Conservation (phyloP, 495 filamentous ascomycete species). For the Venustampulla echinocandica region DNA sequence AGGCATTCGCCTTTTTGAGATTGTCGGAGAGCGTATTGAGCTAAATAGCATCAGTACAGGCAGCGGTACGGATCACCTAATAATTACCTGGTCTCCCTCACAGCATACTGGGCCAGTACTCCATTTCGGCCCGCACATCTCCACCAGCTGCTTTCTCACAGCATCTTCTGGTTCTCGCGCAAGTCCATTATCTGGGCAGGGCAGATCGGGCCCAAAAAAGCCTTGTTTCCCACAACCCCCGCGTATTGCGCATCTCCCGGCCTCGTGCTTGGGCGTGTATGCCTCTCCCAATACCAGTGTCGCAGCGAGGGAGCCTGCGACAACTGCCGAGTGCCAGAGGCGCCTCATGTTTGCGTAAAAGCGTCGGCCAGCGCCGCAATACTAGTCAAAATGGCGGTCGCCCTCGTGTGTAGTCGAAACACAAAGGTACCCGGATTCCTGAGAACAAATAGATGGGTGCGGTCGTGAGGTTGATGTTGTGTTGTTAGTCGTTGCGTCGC, state of each 20-base stretch:
- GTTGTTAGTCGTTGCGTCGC: no score
- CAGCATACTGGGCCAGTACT: conserved; percentile 76
- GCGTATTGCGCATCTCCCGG: conserved; percentile 82
- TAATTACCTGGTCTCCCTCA: conserved; percentile 60
- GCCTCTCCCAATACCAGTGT: conserved; percentile 14
- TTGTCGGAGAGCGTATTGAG: conserved; percentile 70
- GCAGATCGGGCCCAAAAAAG: conserved; percentile 78
- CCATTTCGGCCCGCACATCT: conserved; percentile 83
- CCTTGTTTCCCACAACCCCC: conserved; percentile 85
- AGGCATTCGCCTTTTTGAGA: conserved; percentile 73
- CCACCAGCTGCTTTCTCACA: conserved; percentile 66
- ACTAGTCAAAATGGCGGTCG: not conserved
- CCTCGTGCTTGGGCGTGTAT: conserved; percentile 63
- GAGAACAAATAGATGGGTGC: no score
- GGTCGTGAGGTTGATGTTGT: no score
- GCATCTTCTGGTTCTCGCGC: conserved; percentile 63
- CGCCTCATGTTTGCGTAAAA: conserved; percentile 10
- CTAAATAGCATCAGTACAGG: conserved; percentile 31
- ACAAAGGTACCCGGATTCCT: no score
- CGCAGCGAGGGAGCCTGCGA: conserved; percentile 11
- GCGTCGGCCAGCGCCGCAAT: conserved; percentile 1
- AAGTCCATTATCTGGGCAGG: conserved; percentile 85
- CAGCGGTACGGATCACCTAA: conserved; percentile 1
- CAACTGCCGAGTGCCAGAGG: conserved; percentile 13
- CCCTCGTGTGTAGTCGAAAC: no score